These are phyloP conservation scores for Fusarium succisae DNA, from an alignment of 2,329 filamentous ascomycete species.

Conservation along the genomic window DNA sequence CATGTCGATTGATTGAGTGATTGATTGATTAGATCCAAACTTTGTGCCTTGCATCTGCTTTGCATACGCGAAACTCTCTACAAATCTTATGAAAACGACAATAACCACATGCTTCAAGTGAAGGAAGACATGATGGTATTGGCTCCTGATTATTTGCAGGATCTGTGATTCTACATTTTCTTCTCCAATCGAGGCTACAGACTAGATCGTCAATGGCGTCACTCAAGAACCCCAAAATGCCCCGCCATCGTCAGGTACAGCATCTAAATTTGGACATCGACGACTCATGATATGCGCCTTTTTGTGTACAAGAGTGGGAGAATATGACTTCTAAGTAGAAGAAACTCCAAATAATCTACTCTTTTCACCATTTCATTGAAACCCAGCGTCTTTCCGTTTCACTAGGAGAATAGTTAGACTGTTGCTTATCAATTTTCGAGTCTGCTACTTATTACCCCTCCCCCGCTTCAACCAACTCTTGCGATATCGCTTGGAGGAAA, in stretches of 20 bases:
- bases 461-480: conserved; percentile 11
- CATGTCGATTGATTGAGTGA: neutral
- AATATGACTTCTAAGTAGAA: neutral
- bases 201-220: conserved; percentile 33
- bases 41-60: neutral
- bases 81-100: neutral
- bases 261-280: conserved; percentile 8
- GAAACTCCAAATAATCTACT: neutral
- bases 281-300: conserved; percentile 14
- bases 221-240: conserved; percentile 15
- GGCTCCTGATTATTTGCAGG: neutral
- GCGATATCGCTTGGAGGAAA: neutral
- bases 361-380: neutral
- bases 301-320: neutral
- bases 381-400: neutral
- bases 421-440: neutral
- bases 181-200: conserved; percentile 6
- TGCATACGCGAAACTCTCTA: neutral
- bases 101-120: neutral
- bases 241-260: conserved; percentile 10
- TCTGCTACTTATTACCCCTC: conserved; percentile 9
- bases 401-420: neutral
- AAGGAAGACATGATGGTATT: neutral
- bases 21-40: neutral
- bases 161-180: conserved; percentile 15